A percentile compares a stretch with the other conserved stretches of the same genome.
Evolutionary conservation across 148 eudicot genomes (phyloP).

Genomic region (Limonium bicolor): DNA sequence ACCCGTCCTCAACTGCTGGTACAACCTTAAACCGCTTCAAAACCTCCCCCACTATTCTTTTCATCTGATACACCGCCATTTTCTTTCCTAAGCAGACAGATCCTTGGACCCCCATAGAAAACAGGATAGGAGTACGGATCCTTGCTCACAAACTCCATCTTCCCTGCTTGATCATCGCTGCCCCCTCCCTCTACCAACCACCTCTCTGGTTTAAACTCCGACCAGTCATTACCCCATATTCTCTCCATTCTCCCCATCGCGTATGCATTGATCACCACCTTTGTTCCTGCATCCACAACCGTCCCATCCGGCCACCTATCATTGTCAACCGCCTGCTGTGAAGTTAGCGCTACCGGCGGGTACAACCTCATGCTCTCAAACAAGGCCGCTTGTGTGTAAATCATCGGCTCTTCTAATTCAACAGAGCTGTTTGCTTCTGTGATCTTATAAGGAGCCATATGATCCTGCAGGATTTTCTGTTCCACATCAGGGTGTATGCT

Average conservation of each 20-base stretch:
- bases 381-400: slow-evolving; percentile 25
- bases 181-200: slow-evolving; percentile 16
- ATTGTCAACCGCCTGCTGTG: slow-evolving; percentile 14
- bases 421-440: slow-evolving; percentile 5
- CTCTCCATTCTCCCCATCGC: slow-evolving; percentile 28
- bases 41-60: slow-evolving; percentile 12
- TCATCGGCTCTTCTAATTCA: slow-evolving; percentile 27
- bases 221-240: slow-evolving; percentile 21
- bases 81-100: slow-evolving; percentile 23
- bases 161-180: background rate
- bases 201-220: slow-evolving; percentile 23
- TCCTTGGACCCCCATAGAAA: slow-evolving; percentile 34
- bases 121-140: slow-evolving; percentile 23
- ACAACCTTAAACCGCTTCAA: slow-evolving; percentile 11
- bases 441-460: slow-evolving; percentile 17
- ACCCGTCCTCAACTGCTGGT: slow-evolving; percentile 4
- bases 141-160: slow-evolving; percentile 10
- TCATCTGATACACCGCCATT: slow-evolving; percentile 20
- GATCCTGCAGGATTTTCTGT: background rate
- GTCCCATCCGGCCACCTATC: slow-evolving; percentile 35
- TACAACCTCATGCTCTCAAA: slow-evolving; percentile 36
- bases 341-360: slow-evolving; percentile 28
- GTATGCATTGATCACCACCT: slow-evolving; percentile 19
- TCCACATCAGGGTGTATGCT: background rate
- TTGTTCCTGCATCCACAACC: slow-evolving; percentile 12